Conservation (phyloP, 371 early-diverging fungal genomes). For the Quaeritorhiza haematococci region DNA sequence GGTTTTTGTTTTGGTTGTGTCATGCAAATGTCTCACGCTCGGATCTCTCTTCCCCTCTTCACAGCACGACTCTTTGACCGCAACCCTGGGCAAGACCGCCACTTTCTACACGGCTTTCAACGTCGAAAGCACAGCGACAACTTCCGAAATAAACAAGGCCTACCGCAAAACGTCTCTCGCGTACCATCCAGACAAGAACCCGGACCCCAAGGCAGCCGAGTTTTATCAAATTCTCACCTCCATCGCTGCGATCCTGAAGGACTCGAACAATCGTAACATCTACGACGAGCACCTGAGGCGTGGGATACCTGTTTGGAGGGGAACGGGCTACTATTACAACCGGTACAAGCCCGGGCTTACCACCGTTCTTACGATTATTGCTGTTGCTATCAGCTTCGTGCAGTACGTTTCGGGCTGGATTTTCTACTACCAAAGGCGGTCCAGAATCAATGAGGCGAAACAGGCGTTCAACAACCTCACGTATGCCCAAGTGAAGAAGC, state of each 20-base stretch:
- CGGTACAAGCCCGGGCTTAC: constrained; percentile 34
- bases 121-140: constrained; percentile 67
- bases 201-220: constrained; percentile 19
- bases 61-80: background rate
- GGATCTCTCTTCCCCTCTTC: background rate
- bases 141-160: constrained; percentile 84
- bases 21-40: background rate
- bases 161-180: constrained; percentile 89
- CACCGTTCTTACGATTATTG: constrained; percentile 22
- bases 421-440: constrained; percentile 11
- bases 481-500: constrained; percentile 14
- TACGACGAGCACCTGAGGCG: constrained; percentile 33
- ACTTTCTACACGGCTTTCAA: constrained; percentile 76
- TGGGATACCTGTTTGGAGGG: constrained; percentile 38
- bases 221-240: constrained; percentile 37
- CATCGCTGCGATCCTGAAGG: constrained; percentile 30
- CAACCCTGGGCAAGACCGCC: background rate
- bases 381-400: constrained; percentile 22
- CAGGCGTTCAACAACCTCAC: constrained; percentile 7
- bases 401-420: constrained; percentile 34
- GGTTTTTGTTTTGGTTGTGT: background rate
- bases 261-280: constrained; percentile 27
- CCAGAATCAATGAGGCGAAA: background rate
- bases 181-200: constrained; percentile 92
- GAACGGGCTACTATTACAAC: constrained; percentile 32